phyloP scores from a whole-genome alignment of 23 red algal genomes.

The Gracilaria vermiculophylla region DNA sequence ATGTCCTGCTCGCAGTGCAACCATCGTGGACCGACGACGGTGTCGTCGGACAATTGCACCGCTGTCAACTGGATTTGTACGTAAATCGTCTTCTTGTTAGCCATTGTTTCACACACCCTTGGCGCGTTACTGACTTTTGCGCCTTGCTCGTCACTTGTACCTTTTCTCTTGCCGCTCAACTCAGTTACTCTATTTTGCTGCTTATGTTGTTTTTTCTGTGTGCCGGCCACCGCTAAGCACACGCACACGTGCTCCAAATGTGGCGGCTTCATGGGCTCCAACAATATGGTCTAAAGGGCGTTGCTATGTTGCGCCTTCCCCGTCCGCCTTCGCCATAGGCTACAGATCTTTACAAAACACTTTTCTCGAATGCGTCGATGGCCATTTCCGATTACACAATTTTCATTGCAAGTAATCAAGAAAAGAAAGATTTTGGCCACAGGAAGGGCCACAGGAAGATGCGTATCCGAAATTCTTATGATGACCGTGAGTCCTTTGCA shows the following conservation, averaged over 20 bases:
- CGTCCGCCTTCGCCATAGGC: no score
- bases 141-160: not conserved
- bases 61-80: conserved; percentile 5
- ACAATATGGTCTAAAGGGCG: not conserved
- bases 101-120: no score
- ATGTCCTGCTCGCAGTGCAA: not conserved
- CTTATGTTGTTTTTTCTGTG: not conserved
- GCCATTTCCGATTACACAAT: no score
- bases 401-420: no score
- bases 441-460: no score
- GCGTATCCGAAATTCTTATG: no score
- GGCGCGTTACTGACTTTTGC: not conserved
- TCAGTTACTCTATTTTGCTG: not conserved
- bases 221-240: conserved; percentile 7
- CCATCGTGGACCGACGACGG: not conserved
- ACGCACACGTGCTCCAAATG: conserved; percentile 9
- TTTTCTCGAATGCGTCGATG: no score
- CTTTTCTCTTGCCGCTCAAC: not conserved
- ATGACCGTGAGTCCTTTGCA: no score
- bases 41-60: not conserved
- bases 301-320: no score
- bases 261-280: not conserved
- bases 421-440: no score
- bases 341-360: no score
- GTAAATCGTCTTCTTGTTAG: no score